Evolutionary conservation across 2,329 filamentous ascomycete genomes (phyloP).

Genomic region (Albifimbria verrucaria): DNA sequence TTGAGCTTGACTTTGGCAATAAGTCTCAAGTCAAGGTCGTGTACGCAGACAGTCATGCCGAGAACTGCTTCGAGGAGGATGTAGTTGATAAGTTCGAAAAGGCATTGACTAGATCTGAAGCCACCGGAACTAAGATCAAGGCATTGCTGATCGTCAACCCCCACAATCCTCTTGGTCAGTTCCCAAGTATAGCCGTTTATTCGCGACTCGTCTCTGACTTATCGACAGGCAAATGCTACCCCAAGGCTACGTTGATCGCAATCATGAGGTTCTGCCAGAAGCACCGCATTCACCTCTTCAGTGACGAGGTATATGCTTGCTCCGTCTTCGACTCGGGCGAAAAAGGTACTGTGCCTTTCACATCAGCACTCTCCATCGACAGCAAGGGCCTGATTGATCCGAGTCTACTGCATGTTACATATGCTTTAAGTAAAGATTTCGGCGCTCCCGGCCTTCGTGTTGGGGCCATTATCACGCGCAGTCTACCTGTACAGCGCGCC

Average conservation of each 20-base stretch:
- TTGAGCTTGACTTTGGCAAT: conserved; percentile 44
- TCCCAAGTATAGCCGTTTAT: conserved; percentile 7
- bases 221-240: conserved; percentile 36
- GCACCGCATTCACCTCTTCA: conserved; percentile 49
- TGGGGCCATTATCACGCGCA: conserved; percentile 43
- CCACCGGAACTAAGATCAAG: conserved; percentile 34
- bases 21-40: conserved; percentile 39
- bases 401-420: conserved; percentile 46
- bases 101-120: conserved; percentile 30
- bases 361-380: conserved; percentile 46
- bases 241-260: conserved; percentile 35
- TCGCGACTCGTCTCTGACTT: too few relatives aligned
- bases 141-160: conserved; percentile 51
- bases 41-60: conserved; percentile 40
- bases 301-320: conserved; percentile 57
- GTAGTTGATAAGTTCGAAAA: conserved; percentile 44
- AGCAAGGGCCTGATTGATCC: conserved; percentile 39
- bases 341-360: conserved; percentile 33
- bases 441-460: conserved; percentile 49
- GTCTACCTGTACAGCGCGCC: conserved; percentile 25
- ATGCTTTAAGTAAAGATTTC: conserved; percentile 48
- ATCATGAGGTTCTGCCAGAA: conserved; percentile 48
- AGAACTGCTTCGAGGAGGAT: conserved; percentile 39
- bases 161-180: conserved; percentile 46
- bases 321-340: conserved; percentile 41